Conservation (phyloP, 371 early-diverging fungal species). For the Mucor irregularis region DNA sequence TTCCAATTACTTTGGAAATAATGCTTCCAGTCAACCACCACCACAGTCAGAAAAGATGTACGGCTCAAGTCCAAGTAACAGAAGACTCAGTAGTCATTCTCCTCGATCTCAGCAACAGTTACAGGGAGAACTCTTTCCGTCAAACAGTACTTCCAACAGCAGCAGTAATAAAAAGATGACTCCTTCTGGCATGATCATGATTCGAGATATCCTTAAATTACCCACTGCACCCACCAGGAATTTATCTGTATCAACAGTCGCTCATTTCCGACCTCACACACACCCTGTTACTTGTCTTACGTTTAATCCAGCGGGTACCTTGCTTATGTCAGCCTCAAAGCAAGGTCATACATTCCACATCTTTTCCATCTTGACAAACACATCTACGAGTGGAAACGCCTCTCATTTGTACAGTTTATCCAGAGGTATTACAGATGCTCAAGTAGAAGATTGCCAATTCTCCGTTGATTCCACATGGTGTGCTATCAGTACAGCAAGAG, state of each 20-base stretch:
- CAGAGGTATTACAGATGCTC: conserved; percentile 79
- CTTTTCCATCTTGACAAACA: conserved; percentile 50
- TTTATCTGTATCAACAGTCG: conserved; percentile 43
- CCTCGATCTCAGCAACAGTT: not conserved
- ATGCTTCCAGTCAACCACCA: not conserved
- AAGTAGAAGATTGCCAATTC: conserved; percentile 71
- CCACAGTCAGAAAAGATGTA: not conserved
- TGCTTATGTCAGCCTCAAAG: conserved; percentile 72
- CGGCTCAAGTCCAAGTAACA: not conserved
- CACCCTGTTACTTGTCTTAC: conserved; percentile 67
- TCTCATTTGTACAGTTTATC: conserved; percentile 71
- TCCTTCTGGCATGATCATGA: conserved; percentile 55
- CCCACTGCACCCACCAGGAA: conserved; percentile 31
- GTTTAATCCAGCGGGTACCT: conserved; percentile 69
- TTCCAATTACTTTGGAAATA: conserved; percentile 46
- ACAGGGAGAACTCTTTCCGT: not conserved
- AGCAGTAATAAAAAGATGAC: conserved; percentile 20
- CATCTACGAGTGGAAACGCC: conserved; percentile 29
- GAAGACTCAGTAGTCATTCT: conserved; percentile 5
- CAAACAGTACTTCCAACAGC: not conserved
- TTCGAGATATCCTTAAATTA: conserved; percentile 46
- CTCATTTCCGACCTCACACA: conserved; percentile 77
- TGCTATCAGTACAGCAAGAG: conserved; percentile 74
- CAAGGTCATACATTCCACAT: conserved; percentile 79
- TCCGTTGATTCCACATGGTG: conserved; percentile 80